phyloP scores from a whole-genome alignment of 164 flowering plant genomes.

The Magnolia kwangsiensis region DNA sequence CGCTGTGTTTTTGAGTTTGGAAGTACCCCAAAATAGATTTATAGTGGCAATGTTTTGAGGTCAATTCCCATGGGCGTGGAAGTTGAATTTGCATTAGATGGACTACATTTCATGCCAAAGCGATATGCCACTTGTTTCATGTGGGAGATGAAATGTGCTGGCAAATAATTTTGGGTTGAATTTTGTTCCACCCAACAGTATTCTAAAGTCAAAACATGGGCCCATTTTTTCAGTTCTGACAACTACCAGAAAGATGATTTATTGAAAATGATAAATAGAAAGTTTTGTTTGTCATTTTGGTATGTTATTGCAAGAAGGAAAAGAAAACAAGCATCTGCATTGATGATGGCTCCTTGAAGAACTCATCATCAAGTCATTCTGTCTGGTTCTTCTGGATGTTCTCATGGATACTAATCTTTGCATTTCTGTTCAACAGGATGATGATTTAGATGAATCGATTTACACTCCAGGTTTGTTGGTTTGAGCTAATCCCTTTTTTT shows the following conservation, averaged over 20 bases:
- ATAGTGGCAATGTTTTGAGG: background rate
- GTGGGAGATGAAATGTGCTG: background rate
- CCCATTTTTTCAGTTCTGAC: background rate
- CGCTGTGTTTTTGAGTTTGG: background rate
- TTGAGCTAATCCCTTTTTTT: background rate
- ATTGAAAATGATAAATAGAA: background rate
- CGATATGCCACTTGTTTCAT: background rate
- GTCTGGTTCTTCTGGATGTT: conserved; percentile 2
- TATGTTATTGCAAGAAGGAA: background rate
- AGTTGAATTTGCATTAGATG: background rate
- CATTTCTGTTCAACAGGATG: conserved; percentile 55
- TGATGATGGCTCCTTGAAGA: background rate
- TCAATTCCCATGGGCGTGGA: background rate
- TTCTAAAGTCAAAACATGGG: background rate
- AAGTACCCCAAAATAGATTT: background rate
- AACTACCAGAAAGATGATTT: no score
- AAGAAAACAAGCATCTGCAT: no score
- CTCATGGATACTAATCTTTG: conserved; percentile 9
- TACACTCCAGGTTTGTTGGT: conserved; percentile 50
- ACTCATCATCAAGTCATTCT: background rate
- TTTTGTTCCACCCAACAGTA: background rate
- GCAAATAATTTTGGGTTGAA: background rate
- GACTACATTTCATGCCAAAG: background rate
- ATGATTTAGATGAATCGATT: conserved; percentile 58
- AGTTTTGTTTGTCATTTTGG: background rate